Evolutionary conservation across 208 protist species (phyloP), one percentile per base, ranked within the genome.

Genomic region (Naegleria fowleri): DNA sequence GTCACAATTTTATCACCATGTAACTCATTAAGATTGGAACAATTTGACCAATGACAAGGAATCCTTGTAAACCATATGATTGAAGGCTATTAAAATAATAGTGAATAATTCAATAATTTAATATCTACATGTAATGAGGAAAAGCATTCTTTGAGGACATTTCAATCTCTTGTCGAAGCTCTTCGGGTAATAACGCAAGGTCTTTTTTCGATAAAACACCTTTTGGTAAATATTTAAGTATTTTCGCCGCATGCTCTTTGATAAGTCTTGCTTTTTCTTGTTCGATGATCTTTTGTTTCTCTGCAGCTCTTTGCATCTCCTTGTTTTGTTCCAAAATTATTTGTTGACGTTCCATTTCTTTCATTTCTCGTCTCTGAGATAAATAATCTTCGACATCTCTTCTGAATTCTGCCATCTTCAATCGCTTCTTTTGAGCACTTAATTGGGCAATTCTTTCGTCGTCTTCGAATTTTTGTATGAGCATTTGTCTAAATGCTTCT

Each of bases 361-460:
- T 84, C 88, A 85, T 90, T 90, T 39, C 9, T 75, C 16, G 9
- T 90, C 88, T 90, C 29, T 84, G 29, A 16, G 9, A n/a, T 16
- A 85, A 43, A 7, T 41, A 85, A 9, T 41, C 43, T 84, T 84
- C 88, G 3, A 85, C 75, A 67, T 90, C 75, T 43, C 88, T 84
- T 51, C 48, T 90, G 29, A 85, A 83, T n/a, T 90, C 88, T 7
- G 19, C 22, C 40, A 51, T 90, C 29, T 90, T 90, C 39, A 52
- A 16, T 29, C 39, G 0, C 43, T 39, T 84, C 88, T 51, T 52
- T 38, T 90, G 67, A 7, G 59, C 88, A 48, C 43, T 51, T n/a
- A 85, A 36, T n/a, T 85, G 59, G 43, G 67, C 88, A 48, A 83
- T n/a, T 90, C 38, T 90, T 39, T 90, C 75, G 33, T 84, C 88